A percentile compares a stretch with the other conserved stretches of the same genome.
Evolutionary conservation across 1,284 basidiomycete genomes (phyloP).

Genomic region (Tylopilus sp.): DNA sequence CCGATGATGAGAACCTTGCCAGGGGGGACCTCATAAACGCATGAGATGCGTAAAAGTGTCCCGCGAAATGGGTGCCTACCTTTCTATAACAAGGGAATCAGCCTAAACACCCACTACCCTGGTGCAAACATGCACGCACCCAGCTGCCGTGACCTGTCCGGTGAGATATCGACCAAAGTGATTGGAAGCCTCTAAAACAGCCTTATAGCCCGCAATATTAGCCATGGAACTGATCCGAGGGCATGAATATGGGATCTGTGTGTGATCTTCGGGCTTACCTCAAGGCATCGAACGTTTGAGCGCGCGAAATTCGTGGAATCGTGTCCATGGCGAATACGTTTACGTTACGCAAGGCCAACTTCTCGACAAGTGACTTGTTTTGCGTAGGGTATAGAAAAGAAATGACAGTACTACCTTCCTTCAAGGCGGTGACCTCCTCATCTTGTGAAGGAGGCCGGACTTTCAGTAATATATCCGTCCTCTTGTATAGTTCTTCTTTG

Average conservation of each 20-base stretch:
- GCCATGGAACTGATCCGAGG: slow-evolving; percentile 71
- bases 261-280: slow-evolving; percentile 46
- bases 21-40: slow-evolving; percentile 64
- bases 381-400: slow-evolving; percentile 83
- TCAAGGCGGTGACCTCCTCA: slow-evolving; percentile 59
- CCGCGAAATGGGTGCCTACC: slow-evolving; percentile 17
- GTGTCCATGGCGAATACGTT: slow-evolving; percentile 79
- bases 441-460: slow-evolving; percentile 70
- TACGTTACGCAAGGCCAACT: slow-evolving; percentile 58
- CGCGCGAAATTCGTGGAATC: slow-evolving; percentile 84
- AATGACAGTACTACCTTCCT: slow-evolving; percentile 72
- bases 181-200: slow-evolving; percentile 83
- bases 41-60: slow-evolving; percentile 19
- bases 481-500: slow-evolving; percentile 58
- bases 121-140: slow-evolving; percentile 45
- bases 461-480: slow-evolving; percentile 78
- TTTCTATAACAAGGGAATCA: slow-evolving; percentile 17
- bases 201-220: slow-evolving; percentile 85
- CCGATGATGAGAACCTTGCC: slow-evolving; percentile 85
- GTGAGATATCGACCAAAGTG: slow-evolving; percentile 85
- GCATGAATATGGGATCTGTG: neutral
- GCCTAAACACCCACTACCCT: slow-evolving; percentile 3
- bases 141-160: slow-evolving; percentile 85
- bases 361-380: slow-evolving; percentile 71
- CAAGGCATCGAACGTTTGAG: slow-evolving; percentile 82